These are phyloP conservation scores for Phytophthora sansomeana DNA, from an alignment of 352 stramenopile species.

Conservation along the genomic window DNA sequence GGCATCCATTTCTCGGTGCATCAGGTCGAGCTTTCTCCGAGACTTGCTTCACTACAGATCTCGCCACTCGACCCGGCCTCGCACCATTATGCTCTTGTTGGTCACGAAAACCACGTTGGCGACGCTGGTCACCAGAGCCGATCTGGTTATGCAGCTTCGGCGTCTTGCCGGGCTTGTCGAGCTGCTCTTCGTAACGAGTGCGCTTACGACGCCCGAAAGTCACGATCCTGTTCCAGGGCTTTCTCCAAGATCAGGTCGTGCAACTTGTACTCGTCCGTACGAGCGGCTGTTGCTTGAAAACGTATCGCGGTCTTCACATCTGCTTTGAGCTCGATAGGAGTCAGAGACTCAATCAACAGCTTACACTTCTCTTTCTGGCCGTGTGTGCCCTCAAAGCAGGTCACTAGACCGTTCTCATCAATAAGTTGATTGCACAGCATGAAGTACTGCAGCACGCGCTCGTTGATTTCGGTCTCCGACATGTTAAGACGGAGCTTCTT, in stretches of 20 bases:
- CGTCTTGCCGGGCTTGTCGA: neutral
- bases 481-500: constrained; percentile 5
- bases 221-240: constrained; percentile 13
- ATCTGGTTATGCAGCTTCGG: neutral
- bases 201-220: constrained; percentile 12
- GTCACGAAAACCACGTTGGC: neutral
- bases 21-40: neutral
- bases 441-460: constrained; percentile 14
- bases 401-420: constrained; percentile 7
- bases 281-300: constrained; percentile 7
- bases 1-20: constrained; percentile 2
- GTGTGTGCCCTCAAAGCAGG: constrained; percentile 10
- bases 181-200: constrained; percentile 13
- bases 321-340: constrained; percentile 7
- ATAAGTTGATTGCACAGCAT: constrained; percentile 12
- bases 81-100: neutral
- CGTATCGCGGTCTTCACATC: constrained; percentile 19
- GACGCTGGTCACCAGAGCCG: neutral
- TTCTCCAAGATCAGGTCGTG: constrained; percentile 16
- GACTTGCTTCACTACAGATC: neutral
- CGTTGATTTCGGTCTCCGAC: constrained; percentile 3
- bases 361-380: constrained; percentile 12
- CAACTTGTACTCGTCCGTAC: constrained; percentile 12
- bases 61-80: neutral
- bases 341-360: constrained; percentile 12